These are phyloP conservation scores for Panellus pusillus DNA, from an alignment of 768 basidiomycete genomes.

Conservation along the genomic window DNA sequence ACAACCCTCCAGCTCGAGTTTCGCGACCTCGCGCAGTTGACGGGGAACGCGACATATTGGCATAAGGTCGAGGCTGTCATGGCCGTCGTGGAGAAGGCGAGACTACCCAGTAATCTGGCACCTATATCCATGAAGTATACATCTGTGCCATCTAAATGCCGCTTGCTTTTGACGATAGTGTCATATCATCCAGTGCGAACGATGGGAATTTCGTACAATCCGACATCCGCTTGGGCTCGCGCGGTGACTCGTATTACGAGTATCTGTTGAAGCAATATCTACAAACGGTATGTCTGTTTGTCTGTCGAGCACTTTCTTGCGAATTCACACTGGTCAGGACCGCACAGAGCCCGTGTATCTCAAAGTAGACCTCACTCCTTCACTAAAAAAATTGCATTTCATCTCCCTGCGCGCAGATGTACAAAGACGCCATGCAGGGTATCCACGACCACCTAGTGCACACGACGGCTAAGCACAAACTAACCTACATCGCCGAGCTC, in stretches of 20 bases:
- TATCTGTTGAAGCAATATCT: constrained; percentile 70
- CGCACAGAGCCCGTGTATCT: constrained; percentile 62
- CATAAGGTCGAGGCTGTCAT: constrained; percentile 65
- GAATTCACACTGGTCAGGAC: constrained; percentile 35
- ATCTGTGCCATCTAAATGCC: background rate
- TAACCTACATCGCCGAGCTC: constrained; percentile 70
- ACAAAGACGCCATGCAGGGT: constrained; percentile 67
- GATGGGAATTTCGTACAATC: constrained; percentile 36
- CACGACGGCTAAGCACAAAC: constrained; percentile 42
- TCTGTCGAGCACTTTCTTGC: background rate
- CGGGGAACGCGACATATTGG: constrained; percentile 68
- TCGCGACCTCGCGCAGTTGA: constrained; percentile 64
- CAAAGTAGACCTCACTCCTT: constrained; percentile 38
- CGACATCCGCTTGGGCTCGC: constrained; percentile 72
- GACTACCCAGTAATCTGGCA: constrained; percentile 56
- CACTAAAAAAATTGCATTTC: background rate
- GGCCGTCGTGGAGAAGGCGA: constrained; percentile 52
- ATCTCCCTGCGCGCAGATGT: constrained; percentile 49
- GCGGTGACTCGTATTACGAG: constrained; percentile 83
- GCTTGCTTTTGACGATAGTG: background rate
- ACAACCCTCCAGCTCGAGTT: constrained; percentile 76
- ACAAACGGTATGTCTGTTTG: constrained; percentile 51
- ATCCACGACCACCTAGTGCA: constrained; percentile 63
- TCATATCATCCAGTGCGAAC: constrained; percentile 14
- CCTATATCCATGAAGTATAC: constrained; percentile 71